Base-by-base conservation (phyloP, 306 rosid genomes). In the Trifolium pratense region DNA sequence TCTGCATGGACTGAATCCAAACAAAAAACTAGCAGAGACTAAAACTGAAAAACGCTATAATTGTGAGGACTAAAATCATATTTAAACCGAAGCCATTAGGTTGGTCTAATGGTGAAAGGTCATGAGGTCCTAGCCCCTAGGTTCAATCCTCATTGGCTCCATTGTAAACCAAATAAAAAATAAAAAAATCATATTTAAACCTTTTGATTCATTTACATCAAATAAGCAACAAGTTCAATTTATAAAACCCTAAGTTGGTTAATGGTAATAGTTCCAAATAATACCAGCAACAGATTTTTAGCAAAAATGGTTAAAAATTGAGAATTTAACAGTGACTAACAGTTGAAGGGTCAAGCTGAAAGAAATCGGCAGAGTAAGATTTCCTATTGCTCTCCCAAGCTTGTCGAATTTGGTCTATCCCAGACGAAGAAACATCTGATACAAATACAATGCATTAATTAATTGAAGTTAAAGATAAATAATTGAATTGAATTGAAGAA, bases 381-480 rank as follows among this genome's bases (percentile, higher is more conserved):
- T 91, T 91, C 63, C 83, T 83, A 77, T 83, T 86, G 48, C 81
- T 88, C 78, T 89, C 97, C 93, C 91, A 94, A 0, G 91, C 91
- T 80, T 91, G 90, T 62, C 91, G 87, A 58, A 79, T 78, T 74
- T 87, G 95, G 77, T 69, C 63, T 4, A 94, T 85, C 8, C 89
- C 95, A 55, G 97, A 91, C 1, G 91, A 78, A 5, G 91, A 83
- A 20, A 53, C 90, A 87, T 91, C 98, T 92, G 39, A 2, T 5
- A 0, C 5, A 56, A 70, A 26, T 9, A 1, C 64, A 74, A 20
- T 37, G 32, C 6, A 29, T 17, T 5, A 16, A 34, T 13, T 7
- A n/a, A 31, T 34, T 63, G 18, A 59, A 20, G 17, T 59, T 20
- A 73, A 26, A 40, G 48, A 62, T 11, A 7, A 42, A 56, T n/a